These are phyloP conservation scores for Paracamarosporium sp. DNA, from an alignment of 2,329 filamentous ascomycete genomes.

Conservation along the genomic window DNA sequence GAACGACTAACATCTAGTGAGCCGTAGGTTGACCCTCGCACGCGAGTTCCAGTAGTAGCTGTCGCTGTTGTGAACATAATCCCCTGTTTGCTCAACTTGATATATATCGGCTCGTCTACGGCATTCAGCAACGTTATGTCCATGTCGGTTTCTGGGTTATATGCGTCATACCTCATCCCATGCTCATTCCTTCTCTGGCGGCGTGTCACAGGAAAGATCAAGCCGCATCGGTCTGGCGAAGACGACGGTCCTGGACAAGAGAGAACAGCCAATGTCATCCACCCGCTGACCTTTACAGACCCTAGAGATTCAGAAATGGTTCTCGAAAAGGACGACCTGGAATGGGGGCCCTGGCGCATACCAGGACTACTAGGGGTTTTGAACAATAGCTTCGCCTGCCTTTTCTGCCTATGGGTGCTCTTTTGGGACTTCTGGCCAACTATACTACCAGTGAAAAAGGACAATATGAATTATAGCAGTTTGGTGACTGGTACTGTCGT, in stretches of 20 bases:
- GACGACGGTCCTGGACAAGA: too few species aligned
- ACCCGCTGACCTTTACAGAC: too few species aligned
- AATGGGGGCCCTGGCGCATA: constrained; percentile 14
- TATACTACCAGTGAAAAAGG: not conserved
- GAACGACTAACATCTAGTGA: not conserved
- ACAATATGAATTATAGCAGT: constrained; percentile 7
- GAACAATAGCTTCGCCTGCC: constrained; percentile 9
- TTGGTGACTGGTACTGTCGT: not conserved
- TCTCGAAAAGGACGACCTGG: not conserved
- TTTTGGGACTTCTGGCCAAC: constrained; percentile 11
- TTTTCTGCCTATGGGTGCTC: not conserved
- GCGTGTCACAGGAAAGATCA: constrained; percentile 2
- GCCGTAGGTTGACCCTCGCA: not conserved
- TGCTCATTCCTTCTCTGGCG: constrained; percentile 12
- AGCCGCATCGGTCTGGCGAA: not conserved
- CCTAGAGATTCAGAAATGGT: too few species aligned
- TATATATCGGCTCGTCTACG: constrained; percentile 11
- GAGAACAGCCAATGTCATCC: too few species aligned
- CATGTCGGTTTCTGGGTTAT: constrained; percentile 10
- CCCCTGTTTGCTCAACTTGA: constrained; percentile 11
- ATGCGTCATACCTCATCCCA: constrained; percentile 14
- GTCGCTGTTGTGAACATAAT: not conserved
- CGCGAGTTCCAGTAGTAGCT: not conserved
- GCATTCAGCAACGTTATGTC: constrained; percentile 13
- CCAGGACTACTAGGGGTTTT: constrained; percentile 5